Conservation (phyloP, 192 early-diverging fungal genomes). For the Backusella morwellensis region DNA sequence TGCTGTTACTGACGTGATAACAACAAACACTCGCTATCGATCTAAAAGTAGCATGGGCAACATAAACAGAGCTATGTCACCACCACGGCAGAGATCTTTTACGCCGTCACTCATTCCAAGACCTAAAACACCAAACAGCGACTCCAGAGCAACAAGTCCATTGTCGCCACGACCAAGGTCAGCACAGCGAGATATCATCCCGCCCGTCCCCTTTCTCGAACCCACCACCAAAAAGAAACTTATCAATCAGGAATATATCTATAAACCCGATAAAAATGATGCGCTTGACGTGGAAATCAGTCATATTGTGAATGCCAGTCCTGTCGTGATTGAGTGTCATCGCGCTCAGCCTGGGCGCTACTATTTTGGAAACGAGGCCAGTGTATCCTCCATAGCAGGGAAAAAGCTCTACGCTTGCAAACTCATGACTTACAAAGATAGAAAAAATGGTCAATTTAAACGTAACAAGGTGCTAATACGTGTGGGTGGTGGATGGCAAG, state of each 20-base stretch:
- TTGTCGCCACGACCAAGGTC: constrained; percentile 6
- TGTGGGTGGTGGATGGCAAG: constrained; percentile 62
- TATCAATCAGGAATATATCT: constrained; percentile 15
- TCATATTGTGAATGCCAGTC: constrained; percentile 47
- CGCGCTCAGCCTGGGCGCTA: constrained; percentile 41
- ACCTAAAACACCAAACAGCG: constrained; percentile 27
- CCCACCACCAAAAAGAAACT: background rate
- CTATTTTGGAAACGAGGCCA: constrained; percentile 47
- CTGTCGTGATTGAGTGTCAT: constrained; percentile 49
- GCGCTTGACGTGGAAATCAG: constrained; percentile 54
- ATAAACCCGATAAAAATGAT: constrained; percentile 42
- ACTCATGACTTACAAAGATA: constrained; percentile 41
- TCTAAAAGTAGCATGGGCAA: constrained; percentile 26
- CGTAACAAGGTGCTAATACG: constrained; percentile 54
- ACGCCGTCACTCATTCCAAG: constrained; percentile 39
- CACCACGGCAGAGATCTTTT: constrained; percentile 14
- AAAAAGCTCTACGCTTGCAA: constrained; percentile 46
- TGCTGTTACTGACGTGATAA: constrained; percentile 9
- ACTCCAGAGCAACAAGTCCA: background rate
- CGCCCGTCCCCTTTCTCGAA: background rate
- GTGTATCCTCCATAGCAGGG: constrained; percentile 33
- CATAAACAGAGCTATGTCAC: constrained; percentile 1
- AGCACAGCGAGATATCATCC: background rate
- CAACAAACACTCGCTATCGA: constrained; percentile 13
- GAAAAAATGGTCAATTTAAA: constrained; percentile 1